Base-by-base conservation (phyloP, 2,329 filamentous ascomycete genomes). In the Ampelomyces quisqualis region DNA sequence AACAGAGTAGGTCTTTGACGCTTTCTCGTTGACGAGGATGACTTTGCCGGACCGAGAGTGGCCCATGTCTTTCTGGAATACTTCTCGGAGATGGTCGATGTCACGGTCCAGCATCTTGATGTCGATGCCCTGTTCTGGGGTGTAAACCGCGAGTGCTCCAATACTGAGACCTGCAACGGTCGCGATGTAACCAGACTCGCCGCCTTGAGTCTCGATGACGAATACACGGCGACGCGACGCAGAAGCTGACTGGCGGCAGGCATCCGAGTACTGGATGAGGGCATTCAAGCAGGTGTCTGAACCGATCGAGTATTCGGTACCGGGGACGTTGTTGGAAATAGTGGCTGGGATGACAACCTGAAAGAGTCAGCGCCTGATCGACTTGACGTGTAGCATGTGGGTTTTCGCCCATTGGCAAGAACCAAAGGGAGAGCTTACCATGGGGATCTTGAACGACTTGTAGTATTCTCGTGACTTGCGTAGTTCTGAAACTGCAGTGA, bases 241-340 rank as follows among this genome's bases (percentile, higher is more conserved):
- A 1, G 90, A 96, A 0, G 93, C 93, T 2, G 90, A 96, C 69
- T 97, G 93, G 70, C 94, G 90, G 71, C 97, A 96, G 61, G 90
- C 91, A 75, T 98, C 93, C 67, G 91, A 96, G 72, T 96, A 98
- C 55, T 85, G 81, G 50, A 96, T 89, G 26, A 98, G 78, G 40
- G 95, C 90, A 72, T 98, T 98, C 49, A 98, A 75, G 64, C 93
- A 97, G 1, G 93, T 98, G 62, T 98, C 93, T 21, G 90, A 95
- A 29, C 93, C 93, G 31, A 98, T 81, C 1, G 90, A 96, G 74
- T 96, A 97, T 70, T 98, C 93, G 0, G 91, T 95, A 26, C 93
- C 93, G 0, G 93, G 93, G 4, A 98, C 93, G 67, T 98, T 98
- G 77, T 98, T 98, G 53, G 89, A 95, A 57, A 98, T 91, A 7